Evolutionary conservation across 768 basidiomycete genomes (phyloP).

Genomic region (Hericium rajendrae): DNA sequence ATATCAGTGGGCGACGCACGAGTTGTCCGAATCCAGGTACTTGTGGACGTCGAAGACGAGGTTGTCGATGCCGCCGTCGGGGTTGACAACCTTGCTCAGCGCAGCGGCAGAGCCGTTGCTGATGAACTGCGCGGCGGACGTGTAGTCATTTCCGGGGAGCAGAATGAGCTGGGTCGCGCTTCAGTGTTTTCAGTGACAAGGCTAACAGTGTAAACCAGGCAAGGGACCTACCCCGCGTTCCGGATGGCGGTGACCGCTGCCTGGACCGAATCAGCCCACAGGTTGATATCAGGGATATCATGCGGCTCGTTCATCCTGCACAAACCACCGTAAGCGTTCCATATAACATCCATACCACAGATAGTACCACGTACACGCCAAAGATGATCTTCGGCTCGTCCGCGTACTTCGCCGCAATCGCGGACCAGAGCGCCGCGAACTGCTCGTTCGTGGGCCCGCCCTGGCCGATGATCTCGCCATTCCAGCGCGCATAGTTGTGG

Average conservation of each 20-base stretch:
- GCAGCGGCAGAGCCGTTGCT: conserved; percentile 42
- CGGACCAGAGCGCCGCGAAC: conserved; percentile 44
- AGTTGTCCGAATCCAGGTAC: conserved; percentile 49
- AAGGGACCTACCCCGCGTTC: conserved; percentile 31
- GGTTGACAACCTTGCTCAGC: conserved; percentile 34
- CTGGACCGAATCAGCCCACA: conserved; percentile 45
- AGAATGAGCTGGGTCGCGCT: conserved; percentile 51
- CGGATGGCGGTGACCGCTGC: conserved; percentile 57
- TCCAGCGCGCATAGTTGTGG: conserved; percentile 53
- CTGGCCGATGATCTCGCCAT: conserved; percentile 49
- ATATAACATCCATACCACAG: too few species aligned
- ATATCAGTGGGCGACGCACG: conserved; percentile 9
- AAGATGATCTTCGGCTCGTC: conserved; percentile 33
- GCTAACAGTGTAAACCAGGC: neutral
- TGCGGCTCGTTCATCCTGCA: conserved; percentile 57
- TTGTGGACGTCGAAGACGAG: conserved; percentile 57
- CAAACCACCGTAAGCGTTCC: neutral
- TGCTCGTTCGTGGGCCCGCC: conserved; percentile 47
- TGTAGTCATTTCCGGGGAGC: conserved; percentile 50
- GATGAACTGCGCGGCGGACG: conserved; percentile 41
- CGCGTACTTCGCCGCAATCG: conserved; percentile 41
- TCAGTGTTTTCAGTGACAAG: neutral
- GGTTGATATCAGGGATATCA: conserved; percentile 37
- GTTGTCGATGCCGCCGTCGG: conserved; percentile 33
- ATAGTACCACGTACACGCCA: conserved; percentile 30